Evolutionary conservation across 169 alveolate species (phyloP).

Genomic region (Eimeria tenella): DNA sequence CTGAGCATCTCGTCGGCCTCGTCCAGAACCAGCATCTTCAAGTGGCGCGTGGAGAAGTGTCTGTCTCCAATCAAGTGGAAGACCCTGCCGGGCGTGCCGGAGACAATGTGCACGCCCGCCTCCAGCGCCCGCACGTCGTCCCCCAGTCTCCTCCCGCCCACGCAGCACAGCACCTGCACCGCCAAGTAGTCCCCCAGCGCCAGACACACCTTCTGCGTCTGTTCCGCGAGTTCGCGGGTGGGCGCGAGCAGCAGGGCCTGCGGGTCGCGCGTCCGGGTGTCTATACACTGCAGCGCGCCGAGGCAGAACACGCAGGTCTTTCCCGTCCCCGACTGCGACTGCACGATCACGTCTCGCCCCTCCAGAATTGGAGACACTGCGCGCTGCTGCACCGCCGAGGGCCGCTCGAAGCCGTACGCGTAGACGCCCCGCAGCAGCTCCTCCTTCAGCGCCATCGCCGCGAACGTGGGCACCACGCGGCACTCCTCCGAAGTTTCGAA

Average conservation of each 20-base stretch:
- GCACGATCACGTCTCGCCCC: constrained; percentile 98
- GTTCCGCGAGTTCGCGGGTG: constrained; percentile 99
- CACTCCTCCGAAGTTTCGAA: constrained; percentile 85
- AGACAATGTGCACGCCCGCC: constrained; percentile 98
- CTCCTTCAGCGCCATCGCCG: constrained; percentile 95
- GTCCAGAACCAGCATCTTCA: constrained; percentile 97
- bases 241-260: constrained; percentile 94
- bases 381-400: constrained; percentile 99
- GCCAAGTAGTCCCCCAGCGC: constrained; percentile 99
- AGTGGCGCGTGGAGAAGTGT: constrained; percentile 95
- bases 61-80: constrained; percentile 98
- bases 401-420: constrained; percentile 99
- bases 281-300: constrained; percentile 97
- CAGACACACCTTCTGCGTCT: constrained; percentile 96
- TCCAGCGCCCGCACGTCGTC: constrained; percentile 98
- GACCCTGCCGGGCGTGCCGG: constrained; percentile 99
- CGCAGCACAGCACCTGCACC: constrained; percentile 95
- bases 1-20: constrained; percentile 99
- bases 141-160: constrained; percentile 97
- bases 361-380: constrained; percentile 98
- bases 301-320: constrained; percentile 99
- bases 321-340: constrained; percentile 99
- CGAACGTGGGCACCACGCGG: constrained; percentile 94
- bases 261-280: constrained; percentile 91
- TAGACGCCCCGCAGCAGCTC: constrained; percentile 97